Conservation (phyloP, 2,329 filamentous ascomycete genomes). For the Zymoseptoria tritici region DNA sequence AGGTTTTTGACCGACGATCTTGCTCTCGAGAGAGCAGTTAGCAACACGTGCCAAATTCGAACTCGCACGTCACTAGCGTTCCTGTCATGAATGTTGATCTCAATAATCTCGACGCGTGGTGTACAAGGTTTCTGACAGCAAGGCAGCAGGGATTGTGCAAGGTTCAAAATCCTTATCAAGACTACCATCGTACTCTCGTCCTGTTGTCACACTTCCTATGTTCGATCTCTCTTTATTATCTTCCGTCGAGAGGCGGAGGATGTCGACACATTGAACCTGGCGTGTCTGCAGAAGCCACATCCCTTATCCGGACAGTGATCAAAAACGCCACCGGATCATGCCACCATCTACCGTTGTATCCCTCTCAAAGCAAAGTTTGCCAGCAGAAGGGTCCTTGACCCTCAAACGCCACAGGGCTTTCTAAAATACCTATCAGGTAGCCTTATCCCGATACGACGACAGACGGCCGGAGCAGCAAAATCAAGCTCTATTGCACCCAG, state of each 20-base stretch:
- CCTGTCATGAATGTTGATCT: neutral
- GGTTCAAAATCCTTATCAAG: neutral
- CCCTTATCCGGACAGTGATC: no score
- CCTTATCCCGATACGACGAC: neutral
- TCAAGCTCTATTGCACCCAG: neutral
- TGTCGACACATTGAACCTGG: no score
- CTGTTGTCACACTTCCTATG: neutral
- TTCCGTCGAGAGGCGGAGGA: no score
- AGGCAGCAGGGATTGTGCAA: neutral
- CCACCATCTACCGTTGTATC: no score
- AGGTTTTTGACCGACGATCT: neutral
- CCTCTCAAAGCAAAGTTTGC: no score
- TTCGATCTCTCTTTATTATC: no score
- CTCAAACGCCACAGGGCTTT: no score
- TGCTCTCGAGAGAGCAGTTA: neutral
- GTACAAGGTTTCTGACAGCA: neutral
- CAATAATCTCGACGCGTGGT: neutral
- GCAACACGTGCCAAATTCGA: neutral
- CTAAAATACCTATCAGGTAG: neutral
- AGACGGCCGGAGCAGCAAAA: neutral
- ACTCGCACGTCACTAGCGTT: neutral
- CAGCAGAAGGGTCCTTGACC: no score
- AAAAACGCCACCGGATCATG: no score
- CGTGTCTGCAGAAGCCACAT: no score
- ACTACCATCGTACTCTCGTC: neutral